These are phyloP conservation scores for Gossypium stocksii DNA, from an alignment of 345 rosid genomes.

Conservation along the genomic window DNA sequence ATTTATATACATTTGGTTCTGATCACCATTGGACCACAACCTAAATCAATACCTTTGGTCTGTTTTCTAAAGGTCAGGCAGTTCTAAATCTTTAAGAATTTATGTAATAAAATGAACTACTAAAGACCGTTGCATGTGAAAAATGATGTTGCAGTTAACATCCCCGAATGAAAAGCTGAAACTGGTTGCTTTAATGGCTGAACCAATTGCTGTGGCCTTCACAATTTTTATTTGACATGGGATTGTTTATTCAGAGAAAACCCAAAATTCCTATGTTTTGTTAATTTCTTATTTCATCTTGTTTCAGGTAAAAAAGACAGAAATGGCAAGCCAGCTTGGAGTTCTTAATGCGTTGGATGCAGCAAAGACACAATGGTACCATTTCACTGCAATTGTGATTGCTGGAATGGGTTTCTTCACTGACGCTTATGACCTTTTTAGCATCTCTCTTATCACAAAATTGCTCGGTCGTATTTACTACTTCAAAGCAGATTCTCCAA, in stretches of 20 bases:
- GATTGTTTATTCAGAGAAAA: no score
- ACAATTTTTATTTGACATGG: no score
- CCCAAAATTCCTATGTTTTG: no score
- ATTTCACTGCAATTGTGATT: conserved; percentile 30
- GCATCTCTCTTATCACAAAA: conserved; percentile 30
- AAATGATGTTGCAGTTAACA: no score
- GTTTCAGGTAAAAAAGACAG: background rate
- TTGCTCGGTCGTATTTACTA: conserved; percentile 33
- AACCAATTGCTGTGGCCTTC: no score
- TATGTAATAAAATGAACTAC: no score
- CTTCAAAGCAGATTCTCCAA: conserved; percentile 12
- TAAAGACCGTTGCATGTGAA: no score
- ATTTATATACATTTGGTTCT: background rate
- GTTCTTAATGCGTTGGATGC: conserved; percentile 32
- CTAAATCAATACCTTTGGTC: background rate
- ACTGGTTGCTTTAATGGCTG: background rate
- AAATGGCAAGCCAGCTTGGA: conserved; percentile 11
- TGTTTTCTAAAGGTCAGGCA: background rate
- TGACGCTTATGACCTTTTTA: conserved; percentile 32
- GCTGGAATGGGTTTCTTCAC: conserved; percentile 41
- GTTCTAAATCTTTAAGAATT: background rate
- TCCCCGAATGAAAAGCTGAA: background rate
- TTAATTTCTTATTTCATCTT: background rate
- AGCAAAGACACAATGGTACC: conserved; percentile 27
- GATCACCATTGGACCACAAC: background rate